Conservation (phyloP, 192 early-diverging fungal species). For the Haplosporangium gracile region DNA sequence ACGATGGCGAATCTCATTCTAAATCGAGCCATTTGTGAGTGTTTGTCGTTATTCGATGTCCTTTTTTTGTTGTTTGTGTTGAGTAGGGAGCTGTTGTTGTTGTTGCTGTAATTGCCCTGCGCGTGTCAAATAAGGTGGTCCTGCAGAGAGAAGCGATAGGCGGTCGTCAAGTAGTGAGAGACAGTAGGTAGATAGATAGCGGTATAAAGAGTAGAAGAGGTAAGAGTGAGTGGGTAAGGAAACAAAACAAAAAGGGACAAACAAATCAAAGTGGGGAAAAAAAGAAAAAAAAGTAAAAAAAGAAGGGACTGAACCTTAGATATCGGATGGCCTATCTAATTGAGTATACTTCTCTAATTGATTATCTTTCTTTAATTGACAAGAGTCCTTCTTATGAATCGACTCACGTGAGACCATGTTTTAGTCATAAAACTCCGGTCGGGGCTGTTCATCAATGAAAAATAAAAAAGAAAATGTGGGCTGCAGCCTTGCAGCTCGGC, state of each 20-base stretch:
- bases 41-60: background rate
- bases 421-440: background rate
- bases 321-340: background rate
- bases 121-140: background rate
- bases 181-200: background rate
- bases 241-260: slow-evolving; percentile 5
- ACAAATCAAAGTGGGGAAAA: background rate
- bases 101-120: background rate
- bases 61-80: background rate
- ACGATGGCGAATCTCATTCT: slow-evolving; percentile 10
- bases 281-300: background rate
- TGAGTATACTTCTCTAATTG: background rate
- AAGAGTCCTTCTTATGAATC: too few species aligned
- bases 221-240: background rate
- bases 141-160: background rate
- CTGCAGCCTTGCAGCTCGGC: background rate
- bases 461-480: background rate
- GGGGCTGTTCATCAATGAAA: background rate
- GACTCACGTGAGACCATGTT: background rate
- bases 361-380: background rate
- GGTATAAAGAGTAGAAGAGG: background rate
- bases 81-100: background rate
- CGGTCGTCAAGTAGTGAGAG: background rate
- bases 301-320: background rate
- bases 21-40: slow-evolving; percentile 4